Evolutionary conservation across 352 stramenopile genomes (phyloP).

Genomic region (Phytophthora lateralis): DNA sequence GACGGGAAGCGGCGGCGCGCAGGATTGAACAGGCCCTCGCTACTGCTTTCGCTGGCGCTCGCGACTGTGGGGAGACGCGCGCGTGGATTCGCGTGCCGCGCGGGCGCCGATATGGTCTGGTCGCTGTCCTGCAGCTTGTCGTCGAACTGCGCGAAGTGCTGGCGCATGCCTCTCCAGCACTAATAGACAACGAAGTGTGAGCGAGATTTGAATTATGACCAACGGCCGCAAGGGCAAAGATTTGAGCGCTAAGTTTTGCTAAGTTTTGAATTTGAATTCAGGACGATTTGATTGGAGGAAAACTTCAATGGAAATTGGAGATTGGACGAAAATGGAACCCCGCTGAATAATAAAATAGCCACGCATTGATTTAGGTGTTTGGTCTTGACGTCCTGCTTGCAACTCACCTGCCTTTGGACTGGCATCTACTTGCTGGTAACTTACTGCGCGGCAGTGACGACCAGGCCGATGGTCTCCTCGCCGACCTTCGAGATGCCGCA

Average conservation of each 20-base stretch:
- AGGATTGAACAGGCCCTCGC: conserved; percentile 1
- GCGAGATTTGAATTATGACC: conserved; percentile 19
- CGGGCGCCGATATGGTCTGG: conserved; percentile 54
- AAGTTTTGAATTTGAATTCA: conserved; percentile 30
- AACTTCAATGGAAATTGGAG: not conserved
- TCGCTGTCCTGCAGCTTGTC: conserved; percentile 68
- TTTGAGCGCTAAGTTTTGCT: conserved; percentile 16
- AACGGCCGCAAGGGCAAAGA: conserved; percentile 19
- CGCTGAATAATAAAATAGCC: conserved; percentile 24
- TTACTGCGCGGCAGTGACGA: conserved; percentile 78
- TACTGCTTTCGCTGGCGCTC: conserved; percentile 16
- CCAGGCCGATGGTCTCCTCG: conserved; percentile 95
- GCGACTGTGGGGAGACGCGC: conserved; percentile 22
- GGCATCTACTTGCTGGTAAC: conserved; percentile 9
- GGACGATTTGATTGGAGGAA: conserved; percentile 8
- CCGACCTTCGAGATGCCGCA: conserved; percentile 94
- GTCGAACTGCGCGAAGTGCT: conserved; percentile 59
- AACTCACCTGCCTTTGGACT: not conserved
- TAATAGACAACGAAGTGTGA: too few relatives aligned
- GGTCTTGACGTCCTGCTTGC: conserved; percentile 2
- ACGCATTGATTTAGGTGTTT: conserved; percentile 20
- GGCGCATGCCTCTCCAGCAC: too few relatives aligned
- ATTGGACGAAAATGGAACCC: conserved; percentile 10
- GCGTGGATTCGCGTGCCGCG: conserved; percentile 11
- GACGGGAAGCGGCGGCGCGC: conserved; percentile 22